Evolutionary conservation across 371 early-diverging fungal species (phyloP).

Genomic region (Syncephalastrum monosporum): DNA sequence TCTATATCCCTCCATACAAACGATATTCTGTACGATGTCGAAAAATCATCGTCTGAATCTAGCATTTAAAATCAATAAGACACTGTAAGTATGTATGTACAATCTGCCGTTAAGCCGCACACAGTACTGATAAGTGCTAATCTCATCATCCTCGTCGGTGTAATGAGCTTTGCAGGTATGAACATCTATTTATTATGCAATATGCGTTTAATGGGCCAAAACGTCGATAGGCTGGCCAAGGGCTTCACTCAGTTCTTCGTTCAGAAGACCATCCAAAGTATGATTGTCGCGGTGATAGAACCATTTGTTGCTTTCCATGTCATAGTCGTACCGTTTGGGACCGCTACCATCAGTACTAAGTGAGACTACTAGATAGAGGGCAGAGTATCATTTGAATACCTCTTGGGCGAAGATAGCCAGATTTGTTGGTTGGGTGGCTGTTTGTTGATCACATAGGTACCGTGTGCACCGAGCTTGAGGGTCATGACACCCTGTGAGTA

Average conservation of each 20-base stretch:
- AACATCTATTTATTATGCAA: not conserved
- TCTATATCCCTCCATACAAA: too few relatives aligned
- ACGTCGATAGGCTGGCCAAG: slow-evolving; percentile 33
- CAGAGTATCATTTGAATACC: slow-evolving; percentile 33
- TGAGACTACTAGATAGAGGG: not conserved
- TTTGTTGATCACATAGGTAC: slow-evolving; percentile 97
- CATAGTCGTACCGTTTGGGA: slow-evolving; percentile 88
- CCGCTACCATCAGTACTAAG: slow-evolving; percentile 56
- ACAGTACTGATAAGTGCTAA: too few relatives aligned
- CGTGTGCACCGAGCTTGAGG: slow-evolving; percentile 75
- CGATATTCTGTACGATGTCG: too few relatives aligned
- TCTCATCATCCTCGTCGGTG: too few relatives aligned
- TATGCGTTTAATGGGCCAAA: slow-evolving; percentile 12
- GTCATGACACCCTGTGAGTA: slow-evolving; percentile 92
- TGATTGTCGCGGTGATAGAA: slow-evolving; percentile 71
- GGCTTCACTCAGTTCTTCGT: slow-evolving; percentile 61
- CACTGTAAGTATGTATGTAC: too few relatives aligned
- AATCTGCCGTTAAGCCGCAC: too few relatives aligned
- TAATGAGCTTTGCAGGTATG: too few relatives aligned
- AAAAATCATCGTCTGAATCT: too few relatives aligned
- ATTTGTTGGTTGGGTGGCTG: slow-evolving; percentile 98
- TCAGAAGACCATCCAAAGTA: slow-evolving; percentile 66
- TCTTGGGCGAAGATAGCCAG: slow-evolving; percentile 96
- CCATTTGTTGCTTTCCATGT: slow-evolving; percentile 60
- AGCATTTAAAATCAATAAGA: too few relatives aligned